Evolutionary conservation across 2,329 filamentous ascomycete genomes (phyloP), one percentile per base, ranked within the genome.

Genomic region (Rhynchosporium secalis): DNA sequence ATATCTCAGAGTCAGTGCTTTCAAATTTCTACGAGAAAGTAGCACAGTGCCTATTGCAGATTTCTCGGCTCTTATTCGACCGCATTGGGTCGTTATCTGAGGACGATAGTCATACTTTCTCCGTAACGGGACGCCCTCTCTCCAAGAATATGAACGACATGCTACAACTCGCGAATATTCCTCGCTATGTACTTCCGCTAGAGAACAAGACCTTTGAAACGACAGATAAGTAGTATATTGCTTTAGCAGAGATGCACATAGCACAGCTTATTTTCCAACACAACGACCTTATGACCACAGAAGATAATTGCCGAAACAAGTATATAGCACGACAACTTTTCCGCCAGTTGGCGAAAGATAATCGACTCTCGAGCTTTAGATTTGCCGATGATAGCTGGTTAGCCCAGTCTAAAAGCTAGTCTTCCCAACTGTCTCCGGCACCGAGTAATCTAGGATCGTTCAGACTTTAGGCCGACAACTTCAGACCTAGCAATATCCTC

Each of bases 261-360:
- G 68, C 68, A 26, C 77, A 79, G 45, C 62, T 79, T 3, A 58
- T 72, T 8, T 77, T 77, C 59, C 76, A 80, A 64, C 75, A 73
- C 56, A 78, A 79, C 61, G 72, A 78, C 45, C 65, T 73, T 0
- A 67, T 78, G 3, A 60, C 63, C 0, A 70, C 71, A 1, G 76
- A 74, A 31, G 75, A 76, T 20, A 77, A 80, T 61, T 76, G 73
- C 48, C 72, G 75, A 4, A 76, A 75, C 20, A 79, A 80, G 61
- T 78, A 78, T 56, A 71, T 78, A 3, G 73, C 76, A 4, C 76
- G 76, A 6, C 73, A 76, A 29, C 62, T 80, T 0, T 62, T 58
- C 38, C 75, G 75, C 5, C 74, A 67, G 38, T 3, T 57, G 26
- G 41, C 28, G 10, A 57, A 57, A 46, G 26, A 47, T 13, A 26